Conservation (phyloP, 1,284 basidiomycete genomes). For the Entoloma clypeatum region DNA sequence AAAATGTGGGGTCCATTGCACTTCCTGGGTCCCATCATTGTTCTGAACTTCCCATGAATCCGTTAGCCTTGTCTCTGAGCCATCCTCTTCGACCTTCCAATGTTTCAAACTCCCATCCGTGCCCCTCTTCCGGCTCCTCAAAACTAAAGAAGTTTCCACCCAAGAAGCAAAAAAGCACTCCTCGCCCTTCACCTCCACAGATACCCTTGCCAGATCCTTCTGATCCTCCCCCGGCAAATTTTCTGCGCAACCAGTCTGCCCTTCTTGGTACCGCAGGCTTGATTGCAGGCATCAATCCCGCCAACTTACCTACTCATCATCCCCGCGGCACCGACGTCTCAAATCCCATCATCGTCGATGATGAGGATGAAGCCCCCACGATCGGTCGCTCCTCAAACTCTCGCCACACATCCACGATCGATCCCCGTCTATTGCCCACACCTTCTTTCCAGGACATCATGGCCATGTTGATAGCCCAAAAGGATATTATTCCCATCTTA, state of each 20-base stretch:
- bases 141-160: constrained; percentile 24
- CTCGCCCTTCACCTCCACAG: constrained; percentile 43
- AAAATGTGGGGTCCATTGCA: constrained; percentile 95
- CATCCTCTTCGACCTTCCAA: constrained; percentile 23
- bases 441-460: constrained; percentile 57
- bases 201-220: constrained; percentile 58
- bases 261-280: constrained; percentile 68
- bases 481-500: constrained; percentile 63
- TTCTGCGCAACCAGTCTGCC: constrained; percentile 66
- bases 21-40: constrained; percentile 84
- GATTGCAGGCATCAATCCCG: constrained; percentile 59
- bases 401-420: constrained; percentile 20
- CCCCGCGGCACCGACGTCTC: constrained; percentile 48
- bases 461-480: constrained; percentile 53
- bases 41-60: constrained; percentile 78
- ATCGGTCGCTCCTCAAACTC: constrained; percentile 19
- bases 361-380: constrained; percentile 38
- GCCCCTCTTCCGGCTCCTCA: constrained; percentile 21
- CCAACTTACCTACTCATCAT: constrained; percentile 38
- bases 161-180: no score
- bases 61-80: constrained; percentile 64
- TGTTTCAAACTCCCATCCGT: constrained; percentile 18
- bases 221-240: constrained; percentile 60
- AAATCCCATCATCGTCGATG: constrained; percentile 70
- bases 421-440: constrained; percentile 38